phyloP scores from a whole-genome alignment of 2,329 filamentous ascomycete species.

The Trichophyton schoenleinii region DNA sequence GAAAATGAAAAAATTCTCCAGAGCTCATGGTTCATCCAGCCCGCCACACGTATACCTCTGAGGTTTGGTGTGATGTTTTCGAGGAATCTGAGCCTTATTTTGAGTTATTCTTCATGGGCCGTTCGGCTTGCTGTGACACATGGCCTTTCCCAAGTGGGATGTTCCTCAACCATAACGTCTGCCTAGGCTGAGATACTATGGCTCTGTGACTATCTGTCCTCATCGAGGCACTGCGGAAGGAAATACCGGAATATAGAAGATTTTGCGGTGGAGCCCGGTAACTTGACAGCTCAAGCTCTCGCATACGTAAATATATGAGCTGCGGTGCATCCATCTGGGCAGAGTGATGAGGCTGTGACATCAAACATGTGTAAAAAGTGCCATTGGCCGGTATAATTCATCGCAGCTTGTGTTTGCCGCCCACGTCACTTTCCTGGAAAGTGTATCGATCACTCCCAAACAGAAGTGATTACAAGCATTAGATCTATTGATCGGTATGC shows the following conservation, averaged over 20 bases:
- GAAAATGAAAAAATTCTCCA: background rate
- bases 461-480: background rate
- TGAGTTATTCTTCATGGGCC: no score
- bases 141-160: background rate
- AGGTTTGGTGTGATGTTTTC: background rate
- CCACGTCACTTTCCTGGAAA: background rate
- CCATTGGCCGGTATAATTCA: background rate
- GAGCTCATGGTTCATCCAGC: background rate
- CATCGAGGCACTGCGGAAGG: background rate
- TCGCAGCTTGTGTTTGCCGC: background rate
- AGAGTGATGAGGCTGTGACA: background rate
- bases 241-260: background rate
- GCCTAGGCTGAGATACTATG: background rate
- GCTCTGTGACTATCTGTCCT: background rate
- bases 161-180: background rate
- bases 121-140: background rate
- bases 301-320: background rate
- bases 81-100: background rate
- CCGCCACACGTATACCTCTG: background rate
- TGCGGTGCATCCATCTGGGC: background rate
- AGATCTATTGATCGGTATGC: background rate
- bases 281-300: background rate
- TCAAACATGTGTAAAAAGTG: background rate
- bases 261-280: background rate
- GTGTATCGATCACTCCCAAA: background rate